Conservation (phyloP, 495 filamentous ascomycete species). For the Neurospora africana region DNA sequence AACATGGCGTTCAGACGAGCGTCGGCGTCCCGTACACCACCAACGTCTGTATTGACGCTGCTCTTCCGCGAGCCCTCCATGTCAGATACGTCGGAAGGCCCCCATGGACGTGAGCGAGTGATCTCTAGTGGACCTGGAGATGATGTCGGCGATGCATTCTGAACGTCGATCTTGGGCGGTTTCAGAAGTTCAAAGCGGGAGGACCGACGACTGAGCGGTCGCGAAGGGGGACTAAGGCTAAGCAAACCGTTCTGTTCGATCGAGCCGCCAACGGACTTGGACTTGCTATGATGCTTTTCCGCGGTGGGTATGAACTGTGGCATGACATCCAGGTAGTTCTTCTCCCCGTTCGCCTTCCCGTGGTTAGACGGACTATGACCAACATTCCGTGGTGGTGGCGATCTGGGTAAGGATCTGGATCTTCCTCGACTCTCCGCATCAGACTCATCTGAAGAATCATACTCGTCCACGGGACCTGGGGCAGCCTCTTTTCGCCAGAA, state of each 20-base stretch:
- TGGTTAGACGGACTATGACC: conserved; percentile 10
- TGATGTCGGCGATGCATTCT: conserved; percentile 34
- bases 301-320: conserved; percentile 24
- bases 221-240: conserved; percentile 14
- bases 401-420: conserved; percentile 17
- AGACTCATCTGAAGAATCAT: conserved; percentile 29
- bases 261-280: neutral
- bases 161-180: conserved; percentile 53
- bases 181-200: conserved; percentile 46
- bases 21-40: conserved; percentile 11
- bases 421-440: conserved; percentile 29
- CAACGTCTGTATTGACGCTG: conserved; percentile 6
- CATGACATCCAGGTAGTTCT: conserved; percentile 30
- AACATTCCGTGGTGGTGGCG: neutral
- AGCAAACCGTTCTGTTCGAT: conserved; percentile 2
- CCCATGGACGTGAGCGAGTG: conserved; percentile 3
- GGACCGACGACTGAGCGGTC: conserved; percentile 28
- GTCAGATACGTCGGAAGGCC: conserved; percentile 24
- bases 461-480: conserved; percentile 8
- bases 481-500: conserved; percentile 34
- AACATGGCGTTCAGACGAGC: conserved; percentile 20
- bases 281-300: conserved; percentile 7
- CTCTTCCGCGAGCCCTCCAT: conserved; percentile 19
- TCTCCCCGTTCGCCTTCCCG: conserved; percentile 22
- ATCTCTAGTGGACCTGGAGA: conserved; percentile 21